These are phyloP conservation scores for Starmerella cellae DNA, from an alignment of 805 yeast species.

Conservation along the genomic window DNA sequence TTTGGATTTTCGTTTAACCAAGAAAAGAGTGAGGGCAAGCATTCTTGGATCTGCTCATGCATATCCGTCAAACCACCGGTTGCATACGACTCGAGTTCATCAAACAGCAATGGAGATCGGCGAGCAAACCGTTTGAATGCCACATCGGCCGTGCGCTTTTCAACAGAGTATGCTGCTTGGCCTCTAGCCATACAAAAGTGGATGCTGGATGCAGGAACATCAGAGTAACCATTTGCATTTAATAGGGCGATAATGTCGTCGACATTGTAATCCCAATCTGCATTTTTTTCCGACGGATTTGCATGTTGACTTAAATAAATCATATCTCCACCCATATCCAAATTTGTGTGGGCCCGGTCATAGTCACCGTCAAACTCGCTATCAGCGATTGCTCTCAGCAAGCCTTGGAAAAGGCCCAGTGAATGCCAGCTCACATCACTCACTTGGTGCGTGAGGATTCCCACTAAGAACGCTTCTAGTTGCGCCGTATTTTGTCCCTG, in stretches of 20 bases:
- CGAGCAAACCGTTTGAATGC: conserved; percentile 27
- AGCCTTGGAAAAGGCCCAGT: conserved; percentile 39
- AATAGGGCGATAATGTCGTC: conserved; percentile 35
- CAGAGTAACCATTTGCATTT: conserved; percentile 25
- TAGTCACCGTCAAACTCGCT: conserved; percentile 43
- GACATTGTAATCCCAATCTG: conserved; percentile 30
- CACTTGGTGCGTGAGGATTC: conserved; percentile 48
- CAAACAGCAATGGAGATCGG: conserved; percentile 35
- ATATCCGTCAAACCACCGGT: conserved; percentile 44
- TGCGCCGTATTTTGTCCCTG: conserved; percentile 12
- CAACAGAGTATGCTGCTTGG: conserved; percentile 37
- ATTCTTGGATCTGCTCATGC: conserved; percentile 29
- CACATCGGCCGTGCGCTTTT: conserved; percentile 28
- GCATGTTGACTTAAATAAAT: conserved; percentile 32
- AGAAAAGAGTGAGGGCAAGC: conserved; percentile 28
- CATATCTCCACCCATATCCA: conserved; percentile 57
- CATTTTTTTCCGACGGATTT: conserved; percentile 21
- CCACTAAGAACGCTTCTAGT: conserved; percentile 44
- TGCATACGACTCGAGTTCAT: conserved; percentile 35
- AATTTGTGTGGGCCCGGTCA: conserved; percentile 37
- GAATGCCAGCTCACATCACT: conserved; percentile 63
- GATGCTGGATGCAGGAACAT: conserved; percentile 6
- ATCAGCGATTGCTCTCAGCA: conserved; percentile 38
- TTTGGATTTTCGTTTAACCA: conserved; percentile 30
- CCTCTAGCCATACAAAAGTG: conserved; percentile 44